Evolutionary conservation across 1,284 basidiomycete genomes (phyloP), one percentile per base, ranked within the genome.

Genomic region (Fistulina hepatica): DNA sequence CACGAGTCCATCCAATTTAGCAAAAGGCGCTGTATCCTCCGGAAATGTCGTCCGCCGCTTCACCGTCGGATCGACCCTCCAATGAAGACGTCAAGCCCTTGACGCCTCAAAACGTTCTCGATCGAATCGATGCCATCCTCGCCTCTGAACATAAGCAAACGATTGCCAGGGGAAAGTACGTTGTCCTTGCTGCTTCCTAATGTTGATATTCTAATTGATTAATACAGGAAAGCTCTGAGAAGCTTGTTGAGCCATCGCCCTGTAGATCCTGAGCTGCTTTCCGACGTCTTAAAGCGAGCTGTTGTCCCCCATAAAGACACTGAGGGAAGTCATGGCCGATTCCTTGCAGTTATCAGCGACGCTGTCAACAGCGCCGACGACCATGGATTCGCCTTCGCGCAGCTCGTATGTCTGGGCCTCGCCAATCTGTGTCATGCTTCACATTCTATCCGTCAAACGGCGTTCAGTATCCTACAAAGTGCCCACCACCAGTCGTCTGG

Each of bases 361-460:
- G 71, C 82, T n/a, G 64, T 86, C 22, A 73, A 79, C 51, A 71
- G 67, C 3, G 58, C 60, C 6, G 67, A 76, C 6, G 55, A 54
- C 12, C 79, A 76, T 49, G 64, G 66, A 21, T 82, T 91, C 55
- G 71, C 67, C 7, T 84, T 88, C 49, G 66, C 74, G 21, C 88
- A 94, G 52, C 65, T 78, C 8, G 70, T 79, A n/a, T 92, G 82
- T 49, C 66, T 94, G 4, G 84, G 82, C 0, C 61, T 95, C 8
- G 79, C 85, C 15, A 94, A 94, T 55, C 70, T 97, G 3, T 84
- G 85, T 23, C 85, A 94, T 55, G 73, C 77, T 2, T 68, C 76
- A 21, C 51, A 69, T 2, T 64, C 69, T 21, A 76, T 83, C 30
- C 79, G 92, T 5, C 69, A 73, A n/a, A 73, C 73, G 33, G 83